Evolutionary conservation across 1,139 yeast species (phyloP).

Genomic region (Suhomyces bolitotheri): DNA sequence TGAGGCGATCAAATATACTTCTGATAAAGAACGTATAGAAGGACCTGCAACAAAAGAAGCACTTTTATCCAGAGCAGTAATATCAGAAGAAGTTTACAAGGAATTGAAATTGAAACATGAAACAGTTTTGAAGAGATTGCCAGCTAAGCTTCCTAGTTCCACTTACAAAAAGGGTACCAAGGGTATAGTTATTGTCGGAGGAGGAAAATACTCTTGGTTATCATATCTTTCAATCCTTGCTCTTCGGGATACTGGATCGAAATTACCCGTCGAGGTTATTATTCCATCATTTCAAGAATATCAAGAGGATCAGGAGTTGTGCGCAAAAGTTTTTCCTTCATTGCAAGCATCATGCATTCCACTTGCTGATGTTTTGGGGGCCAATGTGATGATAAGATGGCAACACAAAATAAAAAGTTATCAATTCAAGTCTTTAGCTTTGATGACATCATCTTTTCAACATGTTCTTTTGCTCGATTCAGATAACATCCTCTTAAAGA

Average conservation of each 20-base stretch:
- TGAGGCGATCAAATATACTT: slow-evolving; percentile 26
- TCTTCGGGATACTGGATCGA: slow-evolving; percentile 37
- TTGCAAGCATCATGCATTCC: slow-evolving; percentile 21
- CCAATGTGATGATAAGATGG: slow-evolving; percentile 36
- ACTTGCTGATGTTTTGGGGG: slow-evolving; percentile 38
- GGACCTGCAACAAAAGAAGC: slow-evolving; percentile 30
- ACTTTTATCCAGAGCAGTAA: slow-evolving; percentile 31
- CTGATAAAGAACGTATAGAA: slow-evolving; percentile 23
- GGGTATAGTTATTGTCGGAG: slow-evolving; percentile 44
- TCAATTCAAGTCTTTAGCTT: slow-evolving; percentile 45
- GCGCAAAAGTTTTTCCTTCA: slow-evolving; percentile 17
- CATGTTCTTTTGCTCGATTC: slow-evolving; percentile 45
- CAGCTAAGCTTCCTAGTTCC: slow-evolving; percentile 24
- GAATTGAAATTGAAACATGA: slow-evolving; percentile 30
- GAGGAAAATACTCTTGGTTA: slow-evolving; percentile 41
- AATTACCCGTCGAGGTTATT: slow-evolving; percentile 39
- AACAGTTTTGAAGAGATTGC: slow-evolving; percentile 26
- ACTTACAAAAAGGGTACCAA: slow-evolving; percentile 28
- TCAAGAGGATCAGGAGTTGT: slow-evolving; percentile 19
- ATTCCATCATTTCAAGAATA: slow-evolving; percentile 37
- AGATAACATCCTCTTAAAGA: slow-evolving; percentile 38
- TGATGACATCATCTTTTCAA: slow-evolving; percentile 43
- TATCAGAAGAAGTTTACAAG: slow-evolving; percentile 24
- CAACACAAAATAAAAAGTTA: slow-evolving; percentile 29
- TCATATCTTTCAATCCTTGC: slow-evolving; percentile 37